Evolutionary conservation across 2,329 filamentous ascomycete species (phyloP), one percentile per base, ranked within the genome.

Genomic region (Hymenoscyphus fraxineus): DNA sequence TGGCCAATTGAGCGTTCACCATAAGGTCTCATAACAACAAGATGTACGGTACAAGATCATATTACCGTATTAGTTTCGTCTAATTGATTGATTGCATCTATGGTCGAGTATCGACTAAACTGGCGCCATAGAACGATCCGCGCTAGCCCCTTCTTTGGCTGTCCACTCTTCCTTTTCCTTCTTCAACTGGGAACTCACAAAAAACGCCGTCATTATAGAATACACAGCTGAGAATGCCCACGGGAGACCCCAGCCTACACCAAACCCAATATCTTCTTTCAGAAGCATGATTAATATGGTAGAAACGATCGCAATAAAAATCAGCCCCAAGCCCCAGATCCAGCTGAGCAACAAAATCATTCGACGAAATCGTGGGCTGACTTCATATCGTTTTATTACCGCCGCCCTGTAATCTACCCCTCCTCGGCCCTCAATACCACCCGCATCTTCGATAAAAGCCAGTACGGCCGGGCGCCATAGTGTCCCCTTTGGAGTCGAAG

Each of bases 251-350:
- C 70, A 74, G n/a, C 72, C 70, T 41, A 73, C 57, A 13, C 68
- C 71, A 56, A 73, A 72, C 16, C 65, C 71, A 57, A 68, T 66
- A 54, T 72, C 64, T 22, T 65, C 64, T 2, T 61, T 62, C 57
- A 73, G 58, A 6, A 62, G 62, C 69, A 72, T 72, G 27, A 73
- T 68, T 41, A 72, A 51, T 9, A 68, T 64, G 10, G 70, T 73
- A 9, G 68, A 60, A 16, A 71, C 63, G 44, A 68, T 70, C n/a
- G 70, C 68, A 44, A 70, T 66, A 16, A 60, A 62, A n/a, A 72
- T 57, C 38, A 72, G 59, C 15, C 68, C 69, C 22, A 70, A 27
- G 1, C 70, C 67, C 79, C 79, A 75, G 59, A 64, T 66, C 70
- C 69, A 73, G 44, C 59, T 70, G 55, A 73, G 13, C 5, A 68